Evolutionary conservation across 805 yeast species (phyloP), one percentile per base, ranked within the genome.

Genomic region (Saccharomycopsis schoenii): DNA sequence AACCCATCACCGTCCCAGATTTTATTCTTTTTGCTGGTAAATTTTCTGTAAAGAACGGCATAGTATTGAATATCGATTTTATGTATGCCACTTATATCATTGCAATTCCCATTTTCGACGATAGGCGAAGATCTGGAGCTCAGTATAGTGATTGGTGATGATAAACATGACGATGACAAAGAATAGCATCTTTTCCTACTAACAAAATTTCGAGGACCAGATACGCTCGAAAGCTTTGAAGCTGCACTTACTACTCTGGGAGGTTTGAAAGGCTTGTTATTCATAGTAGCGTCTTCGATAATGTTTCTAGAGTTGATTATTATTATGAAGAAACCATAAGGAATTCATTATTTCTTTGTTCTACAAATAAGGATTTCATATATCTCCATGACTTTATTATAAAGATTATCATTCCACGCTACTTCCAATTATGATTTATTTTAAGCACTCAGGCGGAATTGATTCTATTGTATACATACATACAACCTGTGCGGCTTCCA

Each of bases 1-100:
- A 74, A 72, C 0, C 97, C 98, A 73, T 94, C 98, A 1, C 96
- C 96, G 60, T 89, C 96, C 99, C 99, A 94, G 0, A 90, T 84
- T 70, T 92, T 92, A 71, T 91, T 84, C 76, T 93, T 90, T 72
- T 88, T 89, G 39, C 74, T 77, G 0, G 93, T 76, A 51, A 78
- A 77, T 70, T 89, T 90, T 40, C 99, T 75, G 80, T 86, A 88
- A 65, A 88, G 79, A 5, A 83, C 82, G 14, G 67, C 65, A 56
- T 69, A 73, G 54, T 54, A 41, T 41, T 52, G 41, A 24, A 47
- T 12, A 9, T 47, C 34, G 25, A 47, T 47, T 2, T 47, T 24
- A 15, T 8, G 8, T 47, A 34, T 21, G 3, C 4, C n/a, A 21
- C 21, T 47, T 11, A 14, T 6, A 10, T 47, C 12, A 24, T 21